Evolutionary conservation across 2,329 filamentous ascomycete species (phyloP), one percentile per base, ranked within the genome.

Genomic region (Periconia digitata): DNA sequence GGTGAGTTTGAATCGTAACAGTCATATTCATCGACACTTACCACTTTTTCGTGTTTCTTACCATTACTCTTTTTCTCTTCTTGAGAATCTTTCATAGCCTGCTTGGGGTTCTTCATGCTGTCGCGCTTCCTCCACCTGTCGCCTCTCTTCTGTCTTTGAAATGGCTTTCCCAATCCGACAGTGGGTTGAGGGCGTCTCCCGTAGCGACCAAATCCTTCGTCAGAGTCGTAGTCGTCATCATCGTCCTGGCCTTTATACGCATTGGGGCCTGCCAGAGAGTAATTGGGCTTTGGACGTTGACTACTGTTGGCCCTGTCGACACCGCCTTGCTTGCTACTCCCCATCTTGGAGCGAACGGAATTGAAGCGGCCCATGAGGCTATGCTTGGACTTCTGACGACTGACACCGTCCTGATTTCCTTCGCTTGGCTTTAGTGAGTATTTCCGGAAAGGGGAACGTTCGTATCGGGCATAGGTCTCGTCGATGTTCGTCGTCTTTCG

Each of bases 331-430:
- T 22, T 39, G 10, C 12, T 21, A 21, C 15, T 36, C 13, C 36
- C 24, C 37, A 37, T 35, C 22, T 44, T 37, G 22, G 41, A 45
- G 15, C 42, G 41, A n/a, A 49, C 36, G n/a, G 47, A 49, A 17
- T 22, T 49, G 47, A 49, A 40, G n/a, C 35, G 47, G 29, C 45
- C 23, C 47, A 44, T 49, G 16, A 48, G 34, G 32, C 46, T 48
- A 12, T 34, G 17, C 16, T 43, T 43, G 4, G 41, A 43, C 24
- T 18, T 12, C 10, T 43, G 24, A 34, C 41, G 24, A 32, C 13
- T 39, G 23, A 44, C 16, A 8, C 40, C 21, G 41, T 48, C 40
- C 17, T 38, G 32, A 16, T 39, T 39, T 15, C 34, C 34, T 40
- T 48, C 16, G 23, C 34, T 48, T 8, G 40, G 29, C 34, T 48